Evolutionary conservation across 1,284 basidiomycete genomes (phyloP).

Genomic region (Microstroma glucosiphilum): DNA sequence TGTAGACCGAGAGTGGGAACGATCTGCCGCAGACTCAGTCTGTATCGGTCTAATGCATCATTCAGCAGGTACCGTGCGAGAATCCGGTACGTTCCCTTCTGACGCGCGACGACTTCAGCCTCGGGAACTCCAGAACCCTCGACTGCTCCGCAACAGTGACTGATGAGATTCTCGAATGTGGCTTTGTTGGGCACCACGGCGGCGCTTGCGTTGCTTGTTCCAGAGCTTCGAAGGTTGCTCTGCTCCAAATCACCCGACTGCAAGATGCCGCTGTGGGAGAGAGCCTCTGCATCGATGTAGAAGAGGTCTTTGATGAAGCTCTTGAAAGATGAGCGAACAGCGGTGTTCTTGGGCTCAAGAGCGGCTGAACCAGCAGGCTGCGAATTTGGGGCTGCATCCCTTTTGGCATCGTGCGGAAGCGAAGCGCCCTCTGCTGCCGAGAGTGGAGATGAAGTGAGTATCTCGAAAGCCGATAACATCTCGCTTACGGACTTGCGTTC

Average conservation of each 20-base stretch:
- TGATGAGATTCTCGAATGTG: background rate
- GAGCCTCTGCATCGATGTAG: background rate
- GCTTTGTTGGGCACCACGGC: background rate
- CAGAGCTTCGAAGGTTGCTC: background rate
- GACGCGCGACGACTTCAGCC: background rate
- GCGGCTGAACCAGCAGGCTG: too few relatives aligned
- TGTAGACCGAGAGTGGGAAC: background rate
- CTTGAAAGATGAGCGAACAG: background rate
- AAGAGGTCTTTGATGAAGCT: background rate
- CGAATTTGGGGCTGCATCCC: background rate
- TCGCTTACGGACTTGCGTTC: conserved; percentile 40
- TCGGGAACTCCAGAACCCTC: background rate
- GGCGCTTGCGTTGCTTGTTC: background rate
- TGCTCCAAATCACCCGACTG: background rate
- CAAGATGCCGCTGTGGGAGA: background rate
- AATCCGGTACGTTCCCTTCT: background rate
- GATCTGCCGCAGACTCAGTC: background rate
- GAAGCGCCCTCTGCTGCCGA: background rate
- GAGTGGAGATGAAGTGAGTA: conserved; percentile 13
- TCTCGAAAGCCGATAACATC: conserved; percentile 46
- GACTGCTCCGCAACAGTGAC: background rate
- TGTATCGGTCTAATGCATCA: background rate
- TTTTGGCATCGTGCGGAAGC: background rate
- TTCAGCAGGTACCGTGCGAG: background rate
- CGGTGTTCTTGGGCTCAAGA: background rate